These are phyloP conservation scores for Neurospora sp. DNA, from an alignment of 495 filamentous ascomycete species.

Conservation along the genomic window DNA sequence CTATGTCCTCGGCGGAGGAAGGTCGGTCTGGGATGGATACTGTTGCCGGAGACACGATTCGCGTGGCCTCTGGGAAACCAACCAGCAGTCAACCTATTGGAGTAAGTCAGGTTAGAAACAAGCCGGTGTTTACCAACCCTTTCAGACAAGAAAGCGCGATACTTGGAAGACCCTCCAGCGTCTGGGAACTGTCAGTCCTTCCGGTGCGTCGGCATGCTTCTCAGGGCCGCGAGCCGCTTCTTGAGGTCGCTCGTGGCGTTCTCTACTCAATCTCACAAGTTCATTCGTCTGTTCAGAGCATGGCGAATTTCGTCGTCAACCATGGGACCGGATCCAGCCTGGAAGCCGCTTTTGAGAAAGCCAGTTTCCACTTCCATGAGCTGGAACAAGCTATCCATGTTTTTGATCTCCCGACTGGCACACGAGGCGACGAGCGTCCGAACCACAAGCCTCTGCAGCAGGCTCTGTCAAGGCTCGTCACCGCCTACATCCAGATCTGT, in stretches of 20 bases:
- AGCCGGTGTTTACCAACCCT: slow-evolving; percentile 42
- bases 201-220: slow-evolving; percentile 62
- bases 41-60: not conserved
- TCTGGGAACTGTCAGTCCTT: slow-evolving; percentile 67
- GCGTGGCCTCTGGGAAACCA: not conserved
- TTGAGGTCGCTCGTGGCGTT: slow-evolving; percentile 72
- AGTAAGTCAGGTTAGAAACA: not conserved
- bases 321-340: slow-evolving; percentile 58
- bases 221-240: slow-evolving; percentile 44
- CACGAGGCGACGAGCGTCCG: slow-evolving; percentile 33
- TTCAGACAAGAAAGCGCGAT: slow-evolving; percentile 47
- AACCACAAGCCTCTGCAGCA: slow-evolving; percentile 52
- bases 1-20: not conserved
- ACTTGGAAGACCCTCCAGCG: slow-evolving; percentile 40
- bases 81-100: not conserved
- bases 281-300: slow-evolving; percentile 55
- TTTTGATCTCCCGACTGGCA: slow-evolving; percentile 43
- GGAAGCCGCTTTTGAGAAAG: slow-evolving; percentile 65
- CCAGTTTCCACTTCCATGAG: slow-evolving; percentile 58
- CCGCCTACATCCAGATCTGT: slow-evolving; percentile 63
- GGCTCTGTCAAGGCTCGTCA: slow-evolving; percentile 56
- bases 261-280: slow-evolving; percentile 76
- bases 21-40: not conserved
- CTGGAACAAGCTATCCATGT: slow-evolving; percentile 61
- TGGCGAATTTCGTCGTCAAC: slow-evolving; percentile 53